Evolutionary conservation across 495 filamentous ascomycete genomes (phyloP).

Genomic region (Hypoxylon trugodes): DNA sequence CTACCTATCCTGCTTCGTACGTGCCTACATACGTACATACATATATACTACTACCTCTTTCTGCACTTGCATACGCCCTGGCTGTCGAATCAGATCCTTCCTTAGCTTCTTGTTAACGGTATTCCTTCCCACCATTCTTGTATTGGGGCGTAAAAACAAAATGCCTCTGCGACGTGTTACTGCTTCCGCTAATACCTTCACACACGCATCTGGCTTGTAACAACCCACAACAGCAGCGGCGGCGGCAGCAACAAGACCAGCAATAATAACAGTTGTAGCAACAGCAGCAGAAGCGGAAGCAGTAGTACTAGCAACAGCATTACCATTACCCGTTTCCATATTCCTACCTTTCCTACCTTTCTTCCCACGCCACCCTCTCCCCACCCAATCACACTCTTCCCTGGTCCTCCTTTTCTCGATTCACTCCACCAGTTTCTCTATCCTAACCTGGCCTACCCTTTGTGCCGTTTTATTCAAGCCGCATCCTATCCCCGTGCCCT

Average conservation of each 20-base stretch:
- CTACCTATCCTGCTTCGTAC: conserved; percentile 47
- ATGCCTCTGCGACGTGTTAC: conserved; percentile 55
- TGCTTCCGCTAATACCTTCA: conserved; percentile 44
- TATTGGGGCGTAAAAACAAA: conserved; percentile 40
- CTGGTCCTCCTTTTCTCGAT: conserved; percentile 38
- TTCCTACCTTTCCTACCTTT: conserved; percentile 28
- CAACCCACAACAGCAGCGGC: conserved; percentile 44
- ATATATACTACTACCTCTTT: conserved; percentile 33
- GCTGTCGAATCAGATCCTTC: conserved; percentile 30
- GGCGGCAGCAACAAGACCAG: too few species aligned
- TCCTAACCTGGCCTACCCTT: conserved; percentile 45
- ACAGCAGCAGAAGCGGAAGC: too few species aligned
- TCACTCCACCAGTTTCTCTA: conserved; percentile 49
- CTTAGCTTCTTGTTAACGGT: conserved; percentile 22
- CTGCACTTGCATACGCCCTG: conserved; percentile 33
- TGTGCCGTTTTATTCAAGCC: conserved; percentile 41
- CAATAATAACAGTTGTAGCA: too few species aligned
- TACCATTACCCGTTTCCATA: conserved; percentile 42
- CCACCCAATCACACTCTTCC: conserved; percentile 42
- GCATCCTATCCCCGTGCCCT: conserved; percentile 39
- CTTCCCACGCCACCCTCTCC: conserved; percentile 21
- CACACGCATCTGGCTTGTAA: conserved; percentile 45
- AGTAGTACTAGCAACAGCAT: too few species aligned
- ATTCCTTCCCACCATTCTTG: conserved; percentile 30
- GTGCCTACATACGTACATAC: conserved; percentile 41